A percentile compares a stretch with the other conserved stretches of the same genome.
Evolutionary conservation across 345 rosid species (phyloP).

Genomic region (Eucalyptus regnans): DNA sequence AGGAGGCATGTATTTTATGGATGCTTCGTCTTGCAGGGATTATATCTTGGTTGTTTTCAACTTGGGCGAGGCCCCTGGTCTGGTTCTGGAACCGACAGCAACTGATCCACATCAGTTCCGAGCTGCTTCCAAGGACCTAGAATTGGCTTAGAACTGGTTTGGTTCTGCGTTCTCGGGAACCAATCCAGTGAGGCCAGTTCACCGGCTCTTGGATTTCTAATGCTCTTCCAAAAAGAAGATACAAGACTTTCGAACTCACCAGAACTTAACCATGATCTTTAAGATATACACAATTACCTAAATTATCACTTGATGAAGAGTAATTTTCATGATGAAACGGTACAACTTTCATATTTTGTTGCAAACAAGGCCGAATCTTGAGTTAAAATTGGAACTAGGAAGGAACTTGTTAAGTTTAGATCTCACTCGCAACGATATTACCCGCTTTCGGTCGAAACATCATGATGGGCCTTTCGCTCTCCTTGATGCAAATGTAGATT

Average conservation of each 20-base stretch:
- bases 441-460: fast-evolving
- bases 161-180: background rate
- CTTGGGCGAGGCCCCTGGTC: background rate
- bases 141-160: background rate
- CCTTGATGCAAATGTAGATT: background rate
- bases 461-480: background rate
- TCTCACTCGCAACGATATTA: too few species aligned
- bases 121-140: background rate
- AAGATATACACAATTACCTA: background rate
- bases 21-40: background rate
- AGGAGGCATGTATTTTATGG: background rate
- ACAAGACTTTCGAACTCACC: background rate
- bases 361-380: background rate
- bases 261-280: background rate
- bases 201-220: background rate
- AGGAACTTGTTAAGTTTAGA: background rate
- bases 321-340: background rate
- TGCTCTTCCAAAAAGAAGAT: background rate
- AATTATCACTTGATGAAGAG: background rate
- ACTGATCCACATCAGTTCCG: background rate
- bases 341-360: background rate
- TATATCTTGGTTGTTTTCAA: background rate
- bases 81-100: background rate
- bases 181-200: background rate
- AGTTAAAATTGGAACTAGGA: background rate